Conservation (phyloP, 2,329 filamentous ascomycete species). For the Neopestalotiopsis clavispora region DNA sequence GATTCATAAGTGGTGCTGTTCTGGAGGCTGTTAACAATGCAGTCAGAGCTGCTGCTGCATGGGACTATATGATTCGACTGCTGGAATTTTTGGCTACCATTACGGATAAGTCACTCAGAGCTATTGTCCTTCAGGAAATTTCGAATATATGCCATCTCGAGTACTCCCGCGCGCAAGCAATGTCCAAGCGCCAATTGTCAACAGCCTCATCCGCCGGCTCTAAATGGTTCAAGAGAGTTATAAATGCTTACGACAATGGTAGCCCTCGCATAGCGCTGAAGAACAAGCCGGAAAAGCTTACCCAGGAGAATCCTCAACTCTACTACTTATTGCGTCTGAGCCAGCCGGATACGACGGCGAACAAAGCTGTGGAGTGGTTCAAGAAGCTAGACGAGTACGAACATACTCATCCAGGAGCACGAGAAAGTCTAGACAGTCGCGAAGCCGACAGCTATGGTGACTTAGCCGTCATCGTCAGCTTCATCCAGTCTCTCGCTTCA, state of each 20-base stretch:
- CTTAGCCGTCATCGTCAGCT: slow-evolving; percentile 42
- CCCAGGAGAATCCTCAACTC: slow-evolving; percentile 42
- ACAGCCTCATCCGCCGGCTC: slow-evolving; percentile 36
- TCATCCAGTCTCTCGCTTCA: slow-evolving; percentile 43
- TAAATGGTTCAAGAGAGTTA: slow-evolving; percentile 48
- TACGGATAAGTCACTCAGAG: slow-evolving; percentile 35
- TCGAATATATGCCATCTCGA: slow-evolving; percentile 50
- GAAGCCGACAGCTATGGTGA: slow-evolving; percentile 42
- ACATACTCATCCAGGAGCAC: slow-evolving; percentile 34
- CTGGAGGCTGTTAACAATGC: slow-evolving; percentile 45
- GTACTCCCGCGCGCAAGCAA: slow-evolving; percentile 41
- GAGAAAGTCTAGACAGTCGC: slow-evolving; percentile 37
- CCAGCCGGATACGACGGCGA: slow-evolving; percentile 39
- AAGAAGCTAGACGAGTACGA: slow-evolving; percentile 45
- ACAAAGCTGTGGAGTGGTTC: slow-evolving; percentile 44
- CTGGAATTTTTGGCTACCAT: slow-evolving; percentile 37
- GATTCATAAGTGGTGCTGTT: slow-evolving; percentile 45
- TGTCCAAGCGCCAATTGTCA: slow-evolving; percentile 47
- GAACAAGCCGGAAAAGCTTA: slow-evolving; percentile 44
- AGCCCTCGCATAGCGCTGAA: slow-evolving; percentile 45
- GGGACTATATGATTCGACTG: slow-evolving; percentile 44
- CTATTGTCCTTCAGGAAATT: slow-evolving; percentile 49
- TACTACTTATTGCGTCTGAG: slow-evolving; percentile 51
- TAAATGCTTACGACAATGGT: slow-evolving; percentile 40
- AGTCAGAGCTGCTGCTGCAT: slow-evolving; percentile 42